These are phyloP conservation scores for Mrakiaceae sp. DNA, from an alignment of 1,284 basidiomycete species.

Conservation along the genomic window DNA sequence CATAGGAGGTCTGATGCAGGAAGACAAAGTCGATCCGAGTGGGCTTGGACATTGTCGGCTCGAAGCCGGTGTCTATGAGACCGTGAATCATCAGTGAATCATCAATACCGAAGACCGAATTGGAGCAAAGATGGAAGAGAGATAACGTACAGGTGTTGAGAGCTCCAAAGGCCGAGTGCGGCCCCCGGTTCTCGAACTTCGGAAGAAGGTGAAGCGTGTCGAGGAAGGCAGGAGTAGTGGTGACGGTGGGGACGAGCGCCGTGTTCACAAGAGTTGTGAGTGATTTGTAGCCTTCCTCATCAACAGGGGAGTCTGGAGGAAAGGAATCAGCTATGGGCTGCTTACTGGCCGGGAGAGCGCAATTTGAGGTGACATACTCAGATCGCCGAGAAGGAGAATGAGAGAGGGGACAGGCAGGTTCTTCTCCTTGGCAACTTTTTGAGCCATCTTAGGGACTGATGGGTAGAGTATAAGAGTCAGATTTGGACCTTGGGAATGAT, in stretches of 20 bases:
- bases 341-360: background rate
- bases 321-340: background rate
- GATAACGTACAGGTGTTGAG: background rate
- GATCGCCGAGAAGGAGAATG: constrained; percentile 29
- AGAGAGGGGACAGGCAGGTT: constrained; percentile 18
- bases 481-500: background rate
- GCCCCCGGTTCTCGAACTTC: no score
- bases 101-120: no score
- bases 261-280: constrained; percentile 18
- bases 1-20: background rate
- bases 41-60: background rate
- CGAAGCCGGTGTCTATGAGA: constrained; percentile 6
- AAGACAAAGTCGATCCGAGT: constrained; percentile 17
- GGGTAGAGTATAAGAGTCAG: background rate
- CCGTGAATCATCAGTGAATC: no score
- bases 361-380: constrained; percentile 25
- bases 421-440: constrained; percentile 19
- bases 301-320: constrained; percentile 28
- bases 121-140: no score
- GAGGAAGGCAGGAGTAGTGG: background rate
- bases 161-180: background rate
- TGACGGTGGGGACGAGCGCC: background rate
- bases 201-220: constrained; percentile 3
- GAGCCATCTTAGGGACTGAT: constrained; percentile 25
- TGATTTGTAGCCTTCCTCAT: constrained; percentile 31